phyloP scores from a whole-genome alignment of 1,284 basidiomycete species.

The Golubevia sp. region DNA sequence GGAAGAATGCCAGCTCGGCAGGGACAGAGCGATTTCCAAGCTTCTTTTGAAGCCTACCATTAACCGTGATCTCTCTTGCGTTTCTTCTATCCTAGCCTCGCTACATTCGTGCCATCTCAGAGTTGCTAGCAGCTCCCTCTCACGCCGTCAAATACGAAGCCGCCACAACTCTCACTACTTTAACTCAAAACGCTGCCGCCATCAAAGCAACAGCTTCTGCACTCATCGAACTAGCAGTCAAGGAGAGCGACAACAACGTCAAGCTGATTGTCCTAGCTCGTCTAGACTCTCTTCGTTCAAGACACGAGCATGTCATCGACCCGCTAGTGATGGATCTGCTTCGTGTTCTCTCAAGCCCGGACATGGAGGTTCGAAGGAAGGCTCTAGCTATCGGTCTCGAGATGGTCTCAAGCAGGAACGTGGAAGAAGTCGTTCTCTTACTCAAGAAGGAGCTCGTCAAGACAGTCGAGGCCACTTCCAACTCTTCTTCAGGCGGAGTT shows the following conservation, averaged over 20 bases:
- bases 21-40: constrained; percentile 11
- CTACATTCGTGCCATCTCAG: constrained; percentile 93
- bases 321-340: constrained; percentile 94
- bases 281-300: constrained; percentile 79
- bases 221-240: constrained; percentile 86
- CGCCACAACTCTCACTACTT: constrained; percentile 87
- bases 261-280: constrained; percentile 97
- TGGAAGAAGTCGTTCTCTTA: constrained; percentile 96
- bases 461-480: constrained; percentile 64
- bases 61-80: not conserved
- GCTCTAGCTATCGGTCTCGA: constrained; percentile 86
- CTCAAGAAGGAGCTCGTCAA: constrained; percentile 96
- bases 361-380: constrained; percentile 95
- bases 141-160: constrained; percentile 98
- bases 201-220: constrained; percentile 92
- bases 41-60: not conserved
- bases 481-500: constrained; percentile 68
- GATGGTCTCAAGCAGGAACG: constrained; percentile 92
- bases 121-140: constrained; percentile 86
- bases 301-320: constrained; percentile 90
- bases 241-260: constrained; percentile 98
- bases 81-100: constrained; percentile 67
- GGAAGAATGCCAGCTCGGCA: constrained; percentile 13
- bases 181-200: constrained; percentile 94
- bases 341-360: constrained; percentile 85